These are phyloP conservation scores for Heimioporus sp. DNA, from an alignment of 768 basidiomycete genomes.

Conservation along the genomic window DNA sequence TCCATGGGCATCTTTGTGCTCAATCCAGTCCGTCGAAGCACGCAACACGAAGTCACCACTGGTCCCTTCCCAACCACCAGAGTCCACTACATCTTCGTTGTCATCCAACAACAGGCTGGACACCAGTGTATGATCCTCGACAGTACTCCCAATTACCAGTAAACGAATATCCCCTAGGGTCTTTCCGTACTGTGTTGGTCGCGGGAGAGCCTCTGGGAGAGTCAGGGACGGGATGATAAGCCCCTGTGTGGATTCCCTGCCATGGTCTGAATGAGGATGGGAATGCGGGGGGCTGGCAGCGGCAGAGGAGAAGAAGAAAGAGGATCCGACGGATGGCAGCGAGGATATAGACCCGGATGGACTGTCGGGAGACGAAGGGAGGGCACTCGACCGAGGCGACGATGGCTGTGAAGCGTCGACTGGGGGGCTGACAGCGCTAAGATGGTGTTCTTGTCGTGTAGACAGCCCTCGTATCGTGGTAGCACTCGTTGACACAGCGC, in stretches of 20 bases:
- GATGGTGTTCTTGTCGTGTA: constrained; percentile 20
- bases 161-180: constrained; percentile 61
- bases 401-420: constrained; percentile 38
- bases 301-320: constrained; percentile 77
- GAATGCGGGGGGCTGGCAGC: constrained; percentile 63
- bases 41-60: constrained; percentile 43
- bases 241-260: constrained; percentile 43
- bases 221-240: constrained; percentile 70
- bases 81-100: constrained; percentile 68
- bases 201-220: constrained; percentile 58
- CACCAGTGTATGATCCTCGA: constrained; percentile 34
- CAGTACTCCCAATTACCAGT: constrained; percentile 50
- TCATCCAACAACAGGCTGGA: constrained; percentile 53
- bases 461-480: constrained; percentile 39
- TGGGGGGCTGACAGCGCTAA: neutral
- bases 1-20: constrained; percentile 62
- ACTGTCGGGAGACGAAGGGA: constrained; percentile 61
- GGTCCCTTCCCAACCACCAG: constrained; percentile 54
- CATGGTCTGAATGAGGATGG: constrained; percentile 41
- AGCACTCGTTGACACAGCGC: constrained; percentile 32
- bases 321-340: constrained; percentile 68
- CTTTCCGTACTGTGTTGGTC: constrained; percentile 67
- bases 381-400: constrained; percentile 47
- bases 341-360: constrained; percentile 66
- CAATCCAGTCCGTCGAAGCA: constrained; percentile 73